Conservation (phyloP, 768 basidiomycete species). For the Suillus lakei region DNA sequence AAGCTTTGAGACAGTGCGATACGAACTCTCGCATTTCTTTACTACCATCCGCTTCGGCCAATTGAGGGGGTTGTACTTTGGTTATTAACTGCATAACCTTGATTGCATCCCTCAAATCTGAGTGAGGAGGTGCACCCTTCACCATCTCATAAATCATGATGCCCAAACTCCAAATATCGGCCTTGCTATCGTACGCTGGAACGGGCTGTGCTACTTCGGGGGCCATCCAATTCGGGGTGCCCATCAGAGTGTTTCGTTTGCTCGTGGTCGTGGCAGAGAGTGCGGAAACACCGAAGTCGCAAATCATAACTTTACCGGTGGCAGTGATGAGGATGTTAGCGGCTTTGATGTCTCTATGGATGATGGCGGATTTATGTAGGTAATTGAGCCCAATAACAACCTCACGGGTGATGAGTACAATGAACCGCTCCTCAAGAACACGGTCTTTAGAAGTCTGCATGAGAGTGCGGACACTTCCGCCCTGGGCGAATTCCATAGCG, state of each 20-base stretch:
- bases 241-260: slow-evolving; percentile 95
- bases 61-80: slow-evolving; percentile 77
- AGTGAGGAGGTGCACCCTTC: slow-evolving; percentile 94
- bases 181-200: slow-evolving; percentile 94
- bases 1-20: slow-evolving; percentile 78
- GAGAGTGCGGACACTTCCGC: slow-evolving; percentile 90
- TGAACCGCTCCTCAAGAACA: slow-evolving; percentile 87
- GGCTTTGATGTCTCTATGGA: slow-evolving; percentile 97
- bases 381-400: slow-evolving; percentile 86
- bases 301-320: slow-evolving; percentile 90
- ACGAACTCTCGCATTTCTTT: slow-evolving; percentile 92
- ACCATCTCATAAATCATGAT: slow-evolving; percentile 97
- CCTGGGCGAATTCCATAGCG: slow-evolving; percentile 96
- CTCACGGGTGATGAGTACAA: slow-evolving; percentile 87
- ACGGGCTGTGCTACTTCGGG: slow-evolving; percentile 93
- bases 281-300: slow-evolving; percentile 98
- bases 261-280: slow-evolving; percentile 82
- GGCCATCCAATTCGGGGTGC: slow-evolving; percentile 99
- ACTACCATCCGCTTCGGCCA: slow-evolving; percentile 78
- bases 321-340: slow-evolving; percentile 94
- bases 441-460: slow-evolving; percentile 85
- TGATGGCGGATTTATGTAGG: slow-evolving; percentile 92
- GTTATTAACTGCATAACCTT: slow-evolving; percentile 91
- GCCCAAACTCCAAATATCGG: slow-evolving; percentile 97
- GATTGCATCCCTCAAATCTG: slow-evolving; percentile 80